Percentiles rank a stretch among this genome's conserved stretches.
Conservation (phyloP, 805 yeast genomes). For the Candida vartiovaarae region DNA sequence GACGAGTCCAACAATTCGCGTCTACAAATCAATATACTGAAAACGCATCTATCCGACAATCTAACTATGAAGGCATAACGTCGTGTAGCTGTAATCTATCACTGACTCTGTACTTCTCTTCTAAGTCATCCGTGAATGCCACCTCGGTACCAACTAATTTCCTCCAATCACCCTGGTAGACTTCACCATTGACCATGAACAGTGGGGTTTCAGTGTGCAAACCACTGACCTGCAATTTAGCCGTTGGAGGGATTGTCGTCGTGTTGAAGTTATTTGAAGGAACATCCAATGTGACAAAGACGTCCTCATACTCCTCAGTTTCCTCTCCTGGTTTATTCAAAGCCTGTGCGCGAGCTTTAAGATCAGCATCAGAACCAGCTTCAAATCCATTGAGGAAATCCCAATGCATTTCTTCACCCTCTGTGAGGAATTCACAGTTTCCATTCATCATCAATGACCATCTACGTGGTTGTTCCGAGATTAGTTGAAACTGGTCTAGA, state of each 20-base stretch:
- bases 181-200: conserved; percentile 47
- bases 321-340: conserved; percentile 11
- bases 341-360: conserved; percentile 41
- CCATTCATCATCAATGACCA: conserved; percentile 49
- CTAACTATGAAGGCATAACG: conserved; percentile 12
- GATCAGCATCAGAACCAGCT: conserved; percentile 88
- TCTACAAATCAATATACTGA: too few species aligned
- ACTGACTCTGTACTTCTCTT: conserved; percentile 13
- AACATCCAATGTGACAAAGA: conserved; percentile 48
- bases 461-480: conserved; percentile 9
- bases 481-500: conserved; percentile 50
- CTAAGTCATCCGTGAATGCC: conserved; percentile 25
- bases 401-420: conserved; percentile 95
- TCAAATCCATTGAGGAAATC: conserved; percentile 68
- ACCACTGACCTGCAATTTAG: conserved; percentile 48
- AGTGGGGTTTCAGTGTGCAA: conserved; percentile 48
- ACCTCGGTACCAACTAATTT: conserved; percentile 73
- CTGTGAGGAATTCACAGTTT: conserved; percentile 54
- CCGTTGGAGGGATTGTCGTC: conserved; percentile 29
- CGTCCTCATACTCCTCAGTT: conserved; percentile 35
- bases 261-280: conserved; percentile 31
- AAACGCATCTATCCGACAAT: background rate
- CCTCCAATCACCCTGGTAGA: conserved; percentile 74
- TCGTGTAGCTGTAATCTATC: conserved; percentile 20
- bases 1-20: too few species aligned